phyloP scores from a whole-genome alignment of 768 basidiomycete species.

The Leccinum rimulosum region DNA sequence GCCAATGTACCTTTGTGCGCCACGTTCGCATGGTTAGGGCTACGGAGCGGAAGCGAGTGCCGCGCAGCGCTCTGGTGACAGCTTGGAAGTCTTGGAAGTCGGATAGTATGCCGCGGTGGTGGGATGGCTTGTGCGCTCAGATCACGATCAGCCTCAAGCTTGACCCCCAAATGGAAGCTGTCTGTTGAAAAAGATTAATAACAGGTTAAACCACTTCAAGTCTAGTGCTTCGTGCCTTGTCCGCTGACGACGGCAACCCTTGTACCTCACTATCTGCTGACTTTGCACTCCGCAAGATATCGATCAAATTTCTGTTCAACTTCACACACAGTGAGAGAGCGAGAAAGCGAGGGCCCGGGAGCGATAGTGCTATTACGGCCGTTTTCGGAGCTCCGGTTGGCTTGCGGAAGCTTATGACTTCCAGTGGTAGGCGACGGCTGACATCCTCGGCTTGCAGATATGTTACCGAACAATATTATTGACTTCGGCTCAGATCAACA shows the following conservation, averaged over 20 bases:
- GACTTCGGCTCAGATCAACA: background rate
- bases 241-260: background rate
- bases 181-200: background rate
- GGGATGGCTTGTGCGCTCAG: background rate
- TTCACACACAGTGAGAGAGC: background rate
- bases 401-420: background rate
- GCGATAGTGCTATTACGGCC: background rate
- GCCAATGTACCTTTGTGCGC: background rate
- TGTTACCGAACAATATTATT: background rate
- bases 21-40: background rate
- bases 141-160: background rate
- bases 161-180: background rate
- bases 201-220: background rate
- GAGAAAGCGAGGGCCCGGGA: background rate
- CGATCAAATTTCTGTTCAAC: background rate
- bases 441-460: background rate
- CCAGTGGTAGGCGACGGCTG: background rate
- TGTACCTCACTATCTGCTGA: background rate
- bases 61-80: background rate
- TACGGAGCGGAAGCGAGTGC: background rate
- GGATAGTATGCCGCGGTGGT: background rate
- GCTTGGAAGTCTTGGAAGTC: background rate
- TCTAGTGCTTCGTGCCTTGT: background rate
- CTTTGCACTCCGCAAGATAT: background rate
- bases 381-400: background rate